Evolutionary conservation across 129 eudicot genomes (phyloP), one percentile per base, ranked within the genome.

Genomic region (Lactuca saligna): DNA sequence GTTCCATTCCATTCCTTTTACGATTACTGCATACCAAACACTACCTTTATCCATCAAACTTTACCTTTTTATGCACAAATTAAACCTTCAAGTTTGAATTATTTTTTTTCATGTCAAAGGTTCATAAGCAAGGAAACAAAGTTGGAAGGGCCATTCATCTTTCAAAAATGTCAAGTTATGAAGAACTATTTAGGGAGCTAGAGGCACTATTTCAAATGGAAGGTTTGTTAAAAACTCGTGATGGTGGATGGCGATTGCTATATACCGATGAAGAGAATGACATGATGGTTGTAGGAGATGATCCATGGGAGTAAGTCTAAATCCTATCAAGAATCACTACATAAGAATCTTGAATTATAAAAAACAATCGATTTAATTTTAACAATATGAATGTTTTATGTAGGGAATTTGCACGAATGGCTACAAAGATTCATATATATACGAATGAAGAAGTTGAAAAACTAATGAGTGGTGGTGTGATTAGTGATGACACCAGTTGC

Each of bases 111-210:
- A 44, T 51, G 25, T 82, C 71, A 75, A 75, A 91, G 96, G 98
- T 88, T 68, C 96, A 91, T 79, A 91, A 88, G 62, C 98, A 91
- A 88, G 96, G 98, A 33, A 88, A 70, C 85, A 66, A 86, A 83
- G 98, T 91, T 44, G 98, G 96, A 63, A 81, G 98, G 55, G 98
- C 94, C 31, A 84, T 91, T 53, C 91, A 91, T 82, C 94, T 88
- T 59, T 82, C 91, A 2, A 81, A 82, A 69, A 70, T 91, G 75
- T 71, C 86, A 33, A 73, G 87, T 55, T 91, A 91, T 53, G 77
- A 67, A 6, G 98, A 91, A 44, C 59, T 91, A 78, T 66, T 88
- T 37, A 71, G 67, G 57, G 96, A 91, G 78, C 88, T 91, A 53
- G 98, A 91, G 80, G 64, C 78, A 59, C 86, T 91, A 49, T 91